Evolutionary conservation across 2,329 filamentous ascomycete species (phyloP), one percentile per base, ranked within the genome.

Genomic region (Colletotrichum echinochloae): DNA sequence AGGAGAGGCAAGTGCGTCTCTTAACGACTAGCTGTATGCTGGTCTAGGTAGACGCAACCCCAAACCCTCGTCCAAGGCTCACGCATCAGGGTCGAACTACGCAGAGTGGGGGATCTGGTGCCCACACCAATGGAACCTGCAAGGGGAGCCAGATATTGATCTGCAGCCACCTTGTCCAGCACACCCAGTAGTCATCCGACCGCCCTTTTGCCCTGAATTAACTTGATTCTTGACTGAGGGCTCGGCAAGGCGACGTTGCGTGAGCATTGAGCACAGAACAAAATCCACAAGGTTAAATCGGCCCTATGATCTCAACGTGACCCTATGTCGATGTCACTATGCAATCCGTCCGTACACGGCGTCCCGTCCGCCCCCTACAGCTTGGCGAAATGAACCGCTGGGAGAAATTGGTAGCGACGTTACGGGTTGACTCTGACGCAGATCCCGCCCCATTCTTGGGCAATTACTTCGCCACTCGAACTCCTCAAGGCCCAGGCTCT

Each of bases 361-460:
- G 67, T 66, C 62, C 51, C 64, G 59, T 23, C 51, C 9, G 8
- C 67, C 57, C 63, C 37, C 41, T 37, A 51, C 51, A 12, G 46
- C 51, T 59, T 70, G 64, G 64, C 64, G 56, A 67, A 52, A 70
- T 59, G 64, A 39, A 41, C 23, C 44, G 9, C 8, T 62, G 39
- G 20, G 56, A 35, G 35, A 30, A 20, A 67, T 28, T 52, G 33
- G 23, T 41, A 48, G 44, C 33, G 49, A 28, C n/a, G 67, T 70
- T 52, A n/a, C 64, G 55, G 18, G 33, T 67, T 62, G 23, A 59
- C 30, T 46, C 0, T 26, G 28, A 20, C 16, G 91, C 0, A 85
- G 89, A 4, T 35, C 28, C 20, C 11, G 8, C n/a, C n/a, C 46
- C 51, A 46, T 61, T 57, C 23, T 56, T 55, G 46, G 48, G 16